Conservation (phyloP, 129 eudicot genomes). For the Gnaphalium uliginosum region DNA sequence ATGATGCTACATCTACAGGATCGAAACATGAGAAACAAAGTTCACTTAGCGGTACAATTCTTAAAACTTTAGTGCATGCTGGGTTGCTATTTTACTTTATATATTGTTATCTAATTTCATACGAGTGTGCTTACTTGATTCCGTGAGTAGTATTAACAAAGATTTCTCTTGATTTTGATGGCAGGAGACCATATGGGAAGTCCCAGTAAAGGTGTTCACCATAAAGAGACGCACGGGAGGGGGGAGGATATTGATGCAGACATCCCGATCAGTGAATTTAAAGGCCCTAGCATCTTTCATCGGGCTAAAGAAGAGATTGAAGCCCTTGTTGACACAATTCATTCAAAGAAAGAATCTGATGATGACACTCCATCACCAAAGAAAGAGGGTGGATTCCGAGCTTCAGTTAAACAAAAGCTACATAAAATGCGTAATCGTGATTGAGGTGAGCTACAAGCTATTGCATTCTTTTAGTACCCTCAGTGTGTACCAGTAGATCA, state of each 20-base stretch:
- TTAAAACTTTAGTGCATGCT: neutral
- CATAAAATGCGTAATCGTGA: constrained; percentile 26
- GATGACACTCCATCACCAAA: constrained; percentile 37
- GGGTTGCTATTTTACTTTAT: neutral
- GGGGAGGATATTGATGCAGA: constrained; percentile 60
- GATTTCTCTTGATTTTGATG: neutral
- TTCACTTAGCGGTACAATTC: constrained; percentile 38
- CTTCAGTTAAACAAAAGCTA: constrained; percentile 42
- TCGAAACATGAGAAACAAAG: constrained; percentile 35
- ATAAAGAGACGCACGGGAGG: constrained; percentile 72
- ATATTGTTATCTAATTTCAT: neutral
- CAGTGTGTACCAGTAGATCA: constrained; percentile 6
- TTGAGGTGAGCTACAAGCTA: constrained; percentile 29
- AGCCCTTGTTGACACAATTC: constrained; percentile 61
- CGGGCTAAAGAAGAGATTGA: constrained; percentile 88
- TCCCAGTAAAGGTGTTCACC: constrained; percentile 40
- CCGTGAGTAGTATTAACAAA: neutral
- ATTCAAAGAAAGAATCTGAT: constrained; percentile 55
- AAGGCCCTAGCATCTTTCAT: constrained; percentile 71
- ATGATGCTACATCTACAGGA: constrained; percentile 23
- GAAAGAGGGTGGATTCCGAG: constrained; percentile 49
- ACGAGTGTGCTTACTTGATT: constrained; percentile 3
- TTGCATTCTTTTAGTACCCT: constrained; percentile 8
- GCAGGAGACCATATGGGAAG: constrained; percentile 37
- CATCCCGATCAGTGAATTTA: constrained; percentile 64